Percentiles rank a stretch among this genome's conserved stretches.
Conservation (phyloP, 2,329 filamentous ascomycete genomes). For the Cytospora mali region DNA sequence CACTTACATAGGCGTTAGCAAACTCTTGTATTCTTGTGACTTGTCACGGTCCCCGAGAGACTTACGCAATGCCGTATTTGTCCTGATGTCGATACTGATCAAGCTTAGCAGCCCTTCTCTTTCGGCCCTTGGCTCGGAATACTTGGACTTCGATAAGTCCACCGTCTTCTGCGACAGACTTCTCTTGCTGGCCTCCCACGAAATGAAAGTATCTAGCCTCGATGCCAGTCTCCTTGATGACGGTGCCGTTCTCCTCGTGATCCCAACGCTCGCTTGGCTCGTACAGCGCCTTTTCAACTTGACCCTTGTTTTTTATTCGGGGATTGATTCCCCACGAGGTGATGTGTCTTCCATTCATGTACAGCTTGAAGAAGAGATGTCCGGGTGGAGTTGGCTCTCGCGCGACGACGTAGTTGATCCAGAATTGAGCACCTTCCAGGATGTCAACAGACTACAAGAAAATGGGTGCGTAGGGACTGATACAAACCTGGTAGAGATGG, state of each 20-base stretch:
- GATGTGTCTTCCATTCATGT: slow-evolving; percentile 56
- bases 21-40: not conserved
- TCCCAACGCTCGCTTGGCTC: slow-evolving; percentile 48
- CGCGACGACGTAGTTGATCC: slow-evolving; percentile 51
- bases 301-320: slow-evolving; percentile 39
- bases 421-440: slow-evolving; percentile 53
- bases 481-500: slow-evolving; percentile 54
- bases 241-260: slow-evolving; percentile 41
- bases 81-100: slow-evolving; percentile 50
- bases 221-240: slow-evolving; percentile 44
- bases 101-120: slow-evolving; percentile 45
- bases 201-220: slow-evolving; percentile 56
- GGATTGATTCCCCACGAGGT: slow-evolving; percentile 56
- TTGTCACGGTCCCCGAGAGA: slow-evolving; percentile 9
- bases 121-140: slow-evolving; percentile 54
- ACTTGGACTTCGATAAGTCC: slow-evolving; percentile 57
- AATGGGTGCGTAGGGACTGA: not conserved
- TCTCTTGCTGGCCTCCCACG: slow-evolving; percentile 40
- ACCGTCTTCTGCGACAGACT: slow-evolving; percentile 53
- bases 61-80: slow-evolving; percentile 57
- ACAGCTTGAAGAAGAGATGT: slow-evolving; percentile 58
- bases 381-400: slow-evolving; percentile 38
- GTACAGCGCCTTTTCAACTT: slow-evolving; percentile 51
- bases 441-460: not conserved
- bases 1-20: slow-evolving; percentile 39